A percentile compares a stretch with the other conserved stretches of the same genome.
phyloP scores from a whole-genome alignment of 2,329 filamentous ascomycete genomes.

The Colletotrichum gigasporum region DNA sequence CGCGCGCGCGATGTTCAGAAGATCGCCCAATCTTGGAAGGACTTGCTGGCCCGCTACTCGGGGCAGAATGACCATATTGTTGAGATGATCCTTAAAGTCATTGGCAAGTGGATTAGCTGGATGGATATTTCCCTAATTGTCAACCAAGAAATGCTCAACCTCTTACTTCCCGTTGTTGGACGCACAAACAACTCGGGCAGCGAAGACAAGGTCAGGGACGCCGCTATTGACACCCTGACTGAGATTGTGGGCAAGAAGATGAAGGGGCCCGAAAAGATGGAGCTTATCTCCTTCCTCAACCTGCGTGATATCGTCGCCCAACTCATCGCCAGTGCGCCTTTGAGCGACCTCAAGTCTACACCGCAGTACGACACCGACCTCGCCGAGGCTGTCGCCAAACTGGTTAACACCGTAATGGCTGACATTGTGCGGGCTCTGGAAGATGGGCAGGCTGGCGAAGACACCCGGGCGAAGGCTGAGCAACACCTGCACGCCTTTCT shows the following conservation, averaged over 20 bases:
- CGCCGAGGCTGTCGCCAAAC: constrained; percentile 92
- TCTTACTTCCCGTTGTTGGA: constrained; percentile 88
- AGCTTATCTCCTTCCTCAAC: constrained; percentile 92
- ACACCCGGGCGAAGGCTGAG: constrained; percentile 79
- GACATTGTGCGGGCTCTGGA: constrained; percentile 91
- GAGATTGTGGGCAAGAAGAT: constrained; percentile 99
- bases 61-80: constrained; percentile 76
- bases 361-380: constrained; percentile 94
- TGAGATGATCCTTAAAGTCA: constrained; percentile 89
- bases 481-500: constrained; percentile 85
- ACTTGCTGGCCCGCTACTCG: constrained; percentile 83
- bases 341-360: constrained; percentile 82
- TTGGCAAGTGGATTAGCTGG: constrained; percentile 98
- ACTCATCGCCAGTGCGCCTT: constrained; percentile 82
- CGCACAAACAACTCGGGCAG: constrained; percentile 69
- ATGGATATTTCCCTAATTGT: constrained; percentile 95
- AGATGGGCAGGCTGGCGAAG: constrained; percentile 66
- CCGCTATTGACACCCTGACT: constrained; percentile 92
- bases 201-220: constrained; percentile 85
- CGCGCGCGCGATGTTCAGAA: constrained; percentile 88
- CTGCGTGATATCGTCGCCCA: constrained; percentile 86
- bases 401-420: constrained; percentile 88
- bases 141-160: constrained; percentile 85
- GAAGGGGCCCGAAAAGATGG: constrained; percentile 91
- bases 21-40: constrained; percentile 90